Evolutionary conservation across 805 yeast genomes (phyloP), one percentile per base, ranked within the genome.

Genomic region (Metschnikowia bowlesiae): DNA sequence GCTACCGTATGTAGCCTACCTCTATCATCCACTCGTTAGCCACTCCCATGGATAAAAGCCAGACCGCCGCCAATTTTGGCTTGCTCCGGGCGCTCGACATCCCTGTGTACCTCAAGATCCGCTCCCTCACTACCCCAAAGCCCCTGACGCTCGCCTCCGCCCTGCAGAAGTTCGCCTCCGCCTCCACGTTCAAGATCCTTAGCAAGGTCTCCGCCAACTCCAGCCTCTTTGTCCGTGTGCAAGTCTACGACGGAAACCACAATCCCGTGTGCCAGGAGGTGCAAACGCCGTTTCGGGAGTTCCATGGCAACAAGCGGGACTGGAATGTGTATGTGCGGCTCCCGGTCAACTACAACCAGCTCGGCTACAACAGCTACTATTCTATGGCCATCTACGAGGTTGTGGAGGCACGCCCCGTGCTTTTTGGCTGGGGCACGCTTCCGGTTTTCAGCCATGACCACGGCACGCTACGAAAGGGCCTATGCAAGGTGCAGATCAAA

Each of bases 251-350:
- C 52, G 70, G 71, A 6, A 54, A 53, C 28, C 62, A 61, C 52
- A 62, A 69, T 48, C 62, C 64, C 30, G 35, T 69, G 8, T 59
- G 70, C 6, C 50, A 60, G 3, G 65, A 71, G 18, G 62, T 69
- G 8, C 76, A 70, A 53, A 68, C 77, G 6, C 62, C 67, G 8
- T 71, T 69, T 54, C 63, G 62, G 47, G 48, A 64, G 9, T 73
- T 73, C 47, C 55, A 64, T 43, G 62, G 59, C 42, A 68, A 64
- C 45, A 63, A 62, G 44, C 32, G 78, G 78, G 61, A 78, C 63
- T 89, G 94, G 91, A 79, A 85, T 57, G 81, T 82, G 52, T 85
- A 89, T 86, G 66, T 89, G 18, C 76, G 79, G 42, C 65, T 94
- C 43, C 92, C 97, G 0, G 77, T 91, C 2, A 74, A 76, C 48